phyloP scores from a whole-genome alignment of 306 rosid genomes.

The Cicer yamashitae region DNA sequence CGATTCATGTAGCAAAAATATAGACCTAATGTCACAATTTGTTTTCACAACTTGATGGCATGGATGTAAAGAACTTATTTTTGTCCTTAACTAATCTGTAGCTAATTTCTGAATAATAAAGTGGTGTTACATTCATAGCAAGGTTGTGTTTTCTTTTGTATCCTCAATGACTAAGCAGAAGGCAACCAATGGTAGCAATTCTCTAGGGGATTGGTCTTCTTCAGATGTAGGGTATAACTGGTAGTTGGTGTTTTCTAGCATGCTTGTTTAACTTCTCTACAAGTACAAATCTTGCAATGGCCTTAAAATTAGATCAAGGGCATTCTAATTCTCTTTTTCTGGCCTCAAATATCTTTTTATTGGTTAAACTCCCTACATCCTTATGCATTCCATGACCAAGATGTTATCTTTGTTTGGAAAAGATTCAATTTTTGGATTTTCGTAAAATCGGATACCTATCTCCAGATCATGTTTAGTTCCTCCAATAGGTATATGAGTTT shows the following conservation, averaged over 20 bases:
- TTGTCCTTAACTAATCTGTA: constrained; percentile 3
- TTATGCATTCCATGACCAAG: constrained; percentile 37
- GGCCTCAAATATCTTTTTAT: constrained; percentile 3
- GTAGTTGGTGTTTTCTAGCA: constrained; percentile 25
- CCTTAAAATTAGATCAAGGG: constrained; percentile 30
- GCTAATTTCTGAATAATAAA: constrained; percentile 19
- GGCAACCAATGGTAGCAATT: constrained; percentile 35
- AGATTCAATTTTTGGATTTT: constrained; percentile 39
- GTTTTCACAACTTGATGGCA: constrained; percentile 23
- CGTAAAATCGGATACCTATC: constrained; percentile 36
- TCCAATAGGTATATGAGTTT: constrained; percentile 40
- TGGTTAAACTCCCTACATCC: constrained; percentile 32
- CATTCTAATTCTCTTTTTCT: constrained; percentile 16
- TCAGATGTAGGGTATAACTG: constrained; percentile 20
- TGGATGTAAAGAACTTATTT: constrained; percentile 1
- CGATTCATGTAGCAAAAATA: neutral
- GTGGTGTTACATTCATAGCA: constrained; percentile 18
- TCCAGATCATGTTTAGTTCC: constrained; percentile 50
- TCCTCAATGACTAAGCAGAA: constrained; percentile 36
- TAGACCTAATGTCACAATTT: neutral
- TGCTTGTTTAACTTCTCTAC: constrained; percentile 31
- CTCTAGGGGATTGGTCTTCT: constrained; percentile 22
- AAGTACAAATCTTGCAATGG: constrained; percentile 28
- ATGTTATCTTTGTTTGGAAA: constrained; percentile 42
- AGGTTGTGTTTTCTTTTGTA: constrained; percentile 36